These are phyloP conservation scores for Nakazawaea wickerhamii DNA, from an alignment of 805 yeast species.

Conservation along the genomic window DNA sequence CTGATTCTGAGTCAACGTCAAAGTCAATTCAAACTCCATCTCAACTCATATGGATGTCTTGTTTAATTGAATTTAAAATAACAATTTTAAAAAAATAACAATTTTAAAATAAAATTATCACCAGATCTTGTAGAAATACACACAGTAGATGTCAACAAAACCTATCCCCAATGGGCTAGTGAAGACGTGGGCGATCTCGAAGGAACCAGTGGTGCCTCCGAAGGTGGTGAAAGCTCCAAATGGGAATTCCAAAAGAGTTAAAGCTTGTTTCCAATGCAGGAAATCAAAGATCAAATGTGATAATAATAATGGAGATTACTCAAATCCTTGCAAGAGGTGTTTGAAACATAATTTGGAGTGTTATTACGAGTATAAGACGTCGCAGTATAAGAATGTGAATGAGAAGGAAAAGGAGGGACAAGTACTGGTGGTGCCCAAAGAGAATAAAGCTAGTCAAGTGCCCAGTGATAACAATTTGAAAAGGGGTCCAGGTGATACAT, in stretches of 20 bases:
- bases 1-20: constrained; percentile 8
- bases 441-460: neutral
- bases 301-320: constrained; percentile 31
- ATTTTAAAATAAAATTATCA: neutral
- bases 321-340: constrained; percentile 55
- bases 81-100: constrained; percentile 1
- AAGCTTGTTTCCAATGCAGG: constrained; percentile 62
- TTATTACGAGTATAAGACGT: constrained; percentile 50
- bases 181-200: constrained; percentile 3
- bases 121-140: neutral
- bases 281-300: constrained; percentile 58
- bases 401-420: too few species aligned
- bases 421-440: neutral
- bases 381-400: constrained; percentile 25
- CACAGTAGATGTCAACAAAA: constrained; percentile 1
- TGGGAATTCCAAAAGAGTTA: constrained; percentile 26
- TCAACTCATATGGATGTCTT: neutral
- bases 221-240: neutral
- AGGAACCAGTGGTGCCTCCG: neutral
- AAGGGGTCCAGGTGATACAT: neutral
- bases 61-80: neutral
- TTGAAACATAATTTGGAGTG: constrained; percentile 46
- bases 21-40: constrained; percentile 12
- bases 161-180: constrained; percentile 1
- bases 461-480: constrained; percentile 12